Conservation (phyloP, 805 yeast species). For the Pichia ethanolica region DNA sequence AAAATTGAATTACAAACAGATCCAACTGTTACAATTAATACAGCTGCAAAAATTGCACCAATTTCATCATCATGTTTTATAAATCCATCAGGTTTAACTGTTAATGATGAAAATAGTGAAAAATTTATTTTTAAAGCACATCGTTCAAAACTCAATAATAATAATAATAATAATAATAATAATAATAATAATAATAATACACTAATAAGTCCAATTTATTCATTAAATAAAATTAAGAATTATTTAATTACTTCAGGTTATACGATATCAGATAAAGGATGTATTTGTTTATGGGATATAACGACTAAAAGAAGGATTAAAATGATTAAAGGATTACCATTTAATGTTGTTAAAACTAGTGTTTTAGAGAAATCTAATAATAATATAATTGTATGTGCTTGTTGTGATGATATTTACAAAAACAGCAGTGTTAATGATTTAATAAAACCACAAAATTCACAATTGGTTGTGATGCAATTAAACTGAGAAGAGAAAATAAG, state of each 20-base stretch:
- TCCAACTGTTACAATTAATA: constrained; percentile 7
- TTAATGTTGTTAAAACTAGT: constrained; percentile 10
- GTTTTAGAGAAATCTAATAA: background rate
- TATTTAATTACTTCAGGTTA: constrained; percentile 23
- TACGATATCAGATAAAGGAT: constrained; percentile 10
- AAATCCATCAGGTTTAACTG: constrained; percentile 1
- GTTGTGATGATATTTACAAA: constrained; percentile 37
- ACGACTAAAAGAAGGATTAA: constrained; percentile 22
- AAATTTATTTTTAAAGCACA: constrained; percentile 83
- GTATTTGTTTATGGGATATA: constrained; percentile 28
- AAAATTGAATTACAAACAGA: constrained; percentile 25
- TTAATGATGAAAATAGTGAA: background rate
- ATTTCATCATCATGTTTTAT: constrained; percentile 1
- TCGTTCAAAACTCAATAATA: constrained; percentile 28
- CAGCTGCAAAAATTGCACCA: constrained; percentile 8
- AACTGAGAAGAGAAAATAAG: too few relatives aligned
- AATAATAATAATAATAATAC: constrained; percentile 6
- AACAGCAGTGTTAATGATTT: constrained; percentile 15
- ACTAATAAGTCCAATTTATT: constrained; percentile 21
- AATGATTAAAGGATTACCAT: constrained; percentile 18
- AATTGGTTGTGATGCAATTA: too few relatives aligned
- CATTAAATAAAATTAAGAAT: constrained; percentile 6
- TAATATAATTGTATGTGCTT: background rate
- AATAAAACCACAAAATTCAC: too few relatives aligned
- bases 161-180: too few relatives aligned